These are phyloP conservation scores for Arachis monticola DNA, from an alignment of 331 rosid species.

Conservation along the genomic window DNA sequence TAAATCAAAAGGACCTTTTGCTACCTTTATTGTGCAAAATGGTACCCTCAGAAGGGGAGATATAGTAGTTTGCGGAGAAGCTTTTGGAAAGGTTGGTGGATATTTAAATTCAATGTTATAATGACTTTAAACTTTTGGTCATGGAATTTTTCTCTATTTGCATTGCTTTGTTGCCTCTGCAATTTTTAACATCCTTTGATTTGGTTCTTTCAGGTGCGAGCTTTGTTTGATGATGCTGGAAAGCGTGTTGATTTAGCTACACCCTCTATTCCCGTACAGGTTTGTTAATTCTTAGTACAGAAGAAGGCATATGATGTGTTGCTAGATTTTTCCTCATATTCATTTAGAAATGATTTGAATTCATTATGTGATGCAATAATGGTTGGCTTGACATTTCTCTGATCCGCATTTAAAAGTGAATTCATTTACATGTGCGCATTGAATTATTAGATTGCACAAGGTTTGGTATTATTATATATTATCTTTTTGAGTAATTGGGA, in stretches of 20 bases:
- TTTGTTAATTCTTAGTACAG: constrained; percentile 43
- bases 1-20: constrained; percentile 93
- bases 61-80: constrained; percentile 83
- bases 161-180: constrained; percentile 12
- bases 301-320: constrained; percentile 17
- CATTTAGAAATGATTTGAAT: not conserved
- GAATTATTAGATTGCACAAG: not conserved
- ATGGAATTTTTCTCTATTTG: constrained; percentile 6
- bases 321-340: constrained; percentile 20
- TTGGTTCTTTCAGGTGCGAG: constrained; percentile 73
- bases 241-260: constrained; percentile 82
- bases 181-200: constrained; percentile 22
- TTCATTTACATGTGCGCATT: not conserved
- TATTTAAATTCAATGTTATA: constrained; percentile 16
- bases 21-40: constrained; percentile 89
- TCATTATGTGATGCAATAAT: not conserved
- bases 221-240: constrained; percentile 92
- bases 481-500: not conserved
- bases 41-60: constrained; percentile 89
- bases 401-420: not conserved
- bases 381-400: constrained; percentile 1
- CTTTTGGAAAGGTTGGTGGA: constrained; percentile 91
- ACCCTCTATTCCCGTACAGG: constrained; percentile 97
- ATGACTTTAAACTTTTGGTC: constrained; percentile 26
- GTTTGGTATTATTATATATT: not conserved